These are phyloP conservation scores for Colletotrichum simmondsii DNA, from an alignment of 2,329 filamentous ascomycete genomes.

Conservation along the genomic window DNA sequence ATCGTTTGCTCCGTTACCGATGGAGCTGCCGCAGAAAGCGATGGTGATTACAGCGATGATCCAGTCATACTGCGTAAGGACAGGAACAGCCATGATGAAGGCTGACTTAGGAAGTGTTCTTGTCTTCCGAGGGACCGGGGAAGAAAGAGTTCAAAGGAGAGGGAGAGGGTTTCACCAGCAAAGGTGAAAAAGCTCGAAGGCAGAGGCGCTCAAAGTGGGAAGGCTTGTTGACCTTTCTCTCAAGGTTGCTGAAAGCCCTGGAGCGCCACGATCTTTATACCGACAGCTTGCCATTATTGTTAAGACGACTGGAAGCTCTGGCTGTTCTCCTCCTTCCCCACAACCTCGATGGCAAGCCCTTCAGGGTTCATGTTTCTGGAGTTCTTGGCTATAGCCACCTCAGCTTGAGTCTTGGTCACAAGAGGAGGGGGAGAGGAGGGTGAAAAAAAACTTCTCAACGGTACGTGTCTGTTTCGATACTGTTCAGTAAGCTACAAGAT, in stretches of 20 bases:
- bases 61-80: constrained; percentile 33
- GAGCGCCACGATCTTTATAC: constrained; percentile 30
- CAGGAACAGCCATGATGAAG: constrained; percentile 25
- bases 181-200: neutral
- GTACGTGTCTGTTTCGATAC: neutral
- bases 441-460: neutral
- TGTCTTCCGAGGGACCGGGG: neutral
- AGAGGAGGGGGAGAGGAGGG: neutral
- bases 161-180: neutral
- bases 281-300: neutral
- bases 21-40: constrained; percentile 32
- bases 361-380: neutral
- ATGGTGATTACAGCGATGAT: constrained; percentile 33
- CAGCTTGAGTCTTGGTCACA: neutral
- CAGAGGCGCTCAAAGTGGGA: neutral
- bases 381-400: neutral
- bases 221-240: constrained; percentile 10
- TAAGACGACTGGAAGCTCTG: neutral
- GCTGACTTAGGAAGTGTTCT: too few relatives aligned
- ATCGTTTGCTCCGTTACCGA: constrained; percentile 35
- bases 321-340: neutral
- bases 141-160: neutral
- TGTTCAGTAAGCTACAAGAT: neutral
- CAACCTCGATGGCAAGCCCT: neutral
- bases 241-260: neutral